Evolutionary conservation across 306 rosid genomes (phyloP), one percentile per base, ranked within the genome.

Genomic region (Arachis stenosperma): DNA sequence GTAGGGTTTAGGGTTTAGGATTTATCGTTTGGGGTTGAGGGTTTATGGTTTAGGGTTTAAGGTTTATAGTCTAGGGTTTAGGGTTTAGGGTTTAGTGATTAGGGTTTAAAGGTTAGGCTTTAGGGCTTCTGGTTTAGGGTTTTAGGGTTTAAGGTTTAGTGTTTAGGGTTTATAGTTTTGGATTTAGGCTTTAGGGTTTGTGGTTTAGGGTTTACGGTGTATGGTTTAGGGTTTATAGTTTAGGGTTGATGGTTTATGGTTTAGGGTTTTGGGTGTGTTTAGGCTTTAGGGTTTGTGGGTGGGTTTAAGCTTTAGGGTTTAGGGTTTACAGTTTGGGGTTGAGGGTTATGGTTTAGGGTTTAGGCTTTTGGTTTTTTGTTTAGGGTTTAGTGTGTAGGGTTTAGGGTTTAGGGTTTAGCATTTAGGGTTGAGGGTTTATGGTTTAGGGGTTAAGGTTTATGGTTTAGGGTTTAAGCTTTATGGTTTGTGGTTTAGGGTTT

Each of bases 191-290:
- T 46, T 53, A 74, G 75, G 75, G 69, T 76, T 58, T 52, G 69
- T 75, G 81, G 70, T 36, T 68, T 60, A 36, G 70, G 75, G 81
- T 50, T 69, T 61, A 59, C 63, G 70, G 70, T 37, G 59, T 60
- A 39, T 62, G 70, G 81, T 69, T 69, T 50, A 40, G 55, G 81
- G 69, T 59, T 67, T 67, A 67, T 69, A 63, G 75, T 61, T 77
- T 77, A 59, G 75, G 80, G 80, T 76, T 76, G 58, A 48, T 43
- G 80, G 80, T 17, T 76, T 58, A n/a, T 41, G 69, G 73, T 72
- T 62, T 75, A 65, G 42, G 51, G 74, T 72, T 15, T 41, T 3
- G 44, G 44, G 44, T 41, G 3, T 41, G 44, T 41, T 41, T 41
- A 41, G 44, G 44, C 5, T 70, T 75, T 66, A 42, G 51, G 74